Conservation (phyloP, 345 rosid species). For the Eucalyptus virginea region DNA sequence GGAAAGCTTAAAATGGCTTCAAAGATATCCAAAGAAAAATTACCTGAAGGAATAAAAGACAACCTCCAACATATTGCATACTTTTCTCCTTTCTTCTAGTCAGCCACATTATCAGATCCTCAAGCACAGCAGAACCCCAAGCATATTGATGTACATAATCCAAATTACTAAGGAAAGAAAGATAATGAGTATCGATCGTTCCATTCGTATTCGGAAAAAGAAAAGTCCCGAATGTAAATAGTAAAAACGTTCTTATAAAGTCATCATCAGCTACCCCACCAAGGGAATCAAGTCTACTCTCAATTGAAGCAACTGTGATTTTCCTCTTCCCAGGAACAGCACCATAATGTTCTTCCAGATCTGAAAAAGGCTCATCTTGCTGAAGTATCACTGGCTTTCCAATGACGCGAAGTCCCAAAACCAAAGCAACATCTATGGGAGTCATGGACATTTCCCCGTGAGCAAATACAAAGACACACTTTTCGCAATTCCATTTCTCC, state of each 20-base stretch:
- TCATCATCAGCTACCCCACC: conserved; percentile 15
- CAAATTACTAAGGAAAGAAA: conserved; percentile 6
- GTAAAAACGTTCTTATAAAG: conserved; percentile 21
- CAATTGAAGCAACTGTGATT: conserved; percentile 10
- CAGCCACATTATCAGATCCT: conserved; percentile 19
- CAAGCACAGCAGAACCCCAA: conserved; percentile 36
- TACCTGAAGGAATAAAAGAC: conserved; percentile 37
- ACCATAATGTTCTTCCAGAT: conserved; percentile 22
- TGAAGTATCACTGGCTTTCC: conserved; percentile 12
- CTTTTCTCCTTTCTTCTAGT: conserved; percentile 18
- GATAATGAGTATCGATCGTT: conserved; percentile 23
- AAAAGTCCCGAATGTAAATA: conserved; percentile 16
- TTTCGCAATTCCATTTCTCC: conserved; percentile 19
- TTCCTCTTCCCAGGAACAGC: conserved; percentile 22
- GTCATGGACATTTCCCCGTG: conserved; percentile 7
- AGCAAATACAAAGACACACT: conserved; percentile 5
- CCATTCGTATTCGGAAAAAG: conserved; percentile 22
- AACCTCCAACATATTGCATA: conserved; percentile 24
- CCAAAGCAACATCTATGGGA: conserved; percentile 19
- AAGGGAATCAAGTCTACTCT: conserved; percentile 21
- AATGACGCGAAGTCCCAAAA: conserved; percentile 13
- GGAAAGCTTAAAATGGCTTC: neutral
- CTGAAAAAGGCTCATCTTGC: conserved; percentile 18
- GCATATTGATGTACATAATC: conserved; percentile 13
- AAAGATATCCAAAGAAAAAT: neutral